phyloP scores from a whole-genome alignment of 768 basidiomycete species.

The Kwoniella dejecticola region DNA sequence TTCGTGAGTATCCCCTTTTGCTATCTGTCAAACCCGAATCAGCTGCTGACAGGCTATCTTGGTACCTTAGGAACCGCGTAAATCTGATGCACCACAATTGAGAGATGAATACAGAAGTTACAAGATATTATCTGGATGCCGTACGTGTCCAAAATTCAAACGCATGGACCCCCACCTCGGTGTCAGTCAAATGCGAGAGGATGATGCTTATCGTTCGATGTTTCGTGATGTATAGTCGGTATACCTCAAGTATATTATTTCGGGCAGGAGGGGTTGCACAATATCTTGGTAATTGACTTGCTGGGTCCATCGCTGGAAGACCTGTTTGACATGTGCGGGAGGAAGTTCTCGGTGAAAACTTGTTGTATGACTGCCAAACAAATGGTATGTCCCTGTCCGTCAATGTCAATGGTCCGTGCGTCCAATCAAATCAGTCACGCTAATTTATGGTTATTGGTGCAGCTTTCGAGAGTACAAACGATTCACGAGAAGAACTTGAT shows the following conservation, averaged over 20 bases:
- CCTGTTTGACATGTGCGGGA: slow-evolving; percentile 97
- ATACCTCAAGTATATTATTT: slow-evolving; percentile 99
- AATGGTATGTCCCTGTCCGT: slow-evolving; percentile 69
- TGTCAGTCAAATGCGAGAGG: not conserved
- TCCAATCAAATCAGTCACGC: not conserved
- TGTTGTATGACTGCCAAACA: slow-evolving; percentile 99
- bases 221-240: slow-evolving; percentile 66
- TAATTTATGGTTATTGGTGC: slow-evolving; percentile 67
- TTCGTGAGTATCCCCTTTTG: slow-evolving; percentile 70
- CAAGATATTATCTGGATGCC: slow-evolving; percentile 86
- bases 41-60: not conserved
- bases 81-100: slow-evolving; percentile 96
- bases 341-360: slow-evolving; percentile 97
- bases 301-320: slow-evolving; percentile 96
- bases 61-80: slow-evolving; percentile 62
- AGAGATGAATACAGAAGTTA: slow-evolving; percentile 99
- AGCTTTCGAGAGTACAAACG: slow-evolving; percentile 92
- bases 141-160: slow-evolving; percentile 62
- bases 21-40: slow-evolving; percentile 55
- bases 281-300: slow-evolving; percentile 97
- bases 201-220: slow-evolving; percentile 16
- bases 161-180: slow-evolving; percentile 1
- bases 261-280: slow-evolving; percentile 97
- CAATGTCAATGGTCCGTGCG: not conserved
- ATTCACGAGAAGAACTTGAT: slow-evolving; percentile 99